Evolutionary conservation across 768 basidiomycete genomes (phyloP), one percentile per base, ranked within the genome.

Genomic region (Tricholoma matsutake): DNA sequence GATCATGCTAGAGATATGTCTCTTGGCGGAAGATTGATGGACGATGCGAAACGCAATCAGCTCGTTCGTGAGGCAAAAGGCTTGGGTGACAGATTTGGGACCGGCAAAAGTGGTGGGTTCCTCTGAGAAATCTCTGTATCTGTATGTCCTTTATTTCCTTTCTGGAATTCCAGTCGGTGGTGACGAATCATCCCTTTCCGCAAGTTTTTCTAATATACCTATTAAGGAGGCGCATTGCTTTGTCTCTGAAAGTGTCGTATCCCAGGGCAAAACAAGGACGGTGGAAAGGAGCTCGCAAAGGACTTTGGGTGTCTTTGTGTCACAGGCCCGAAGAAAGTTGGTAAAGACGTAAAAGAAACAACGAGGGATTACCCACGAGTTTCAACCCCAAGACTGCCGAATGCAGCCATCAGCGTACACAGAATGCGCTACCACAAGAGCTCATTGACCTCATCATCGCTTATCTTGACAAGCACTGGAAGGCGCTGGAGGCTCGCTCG

Each of bases 1-100:
- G 96, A 99, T 66, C 94, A 92, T 68, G 78, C 86, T 35, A 81
- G 94, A 29, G 94, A 96, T 72, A 97, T 99, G 95, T 83, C 83
- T 2, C 67, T 96, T 3, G 87, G 88, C 1, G 96, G 96, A 13
- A 78, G 92, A 54, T 78, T 97, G 31, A 91, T 99, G 92, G 94
- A 93, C 68, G 96, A 97, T 61, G 81, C 79, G 49, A 87, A 91
- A 69, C 81, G 96, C 63, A 80, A 83, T 58, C 86, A 86, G 68
- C 79, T 93, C 72, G 80, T 98, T 68, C 83, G 81, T 59, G 95
- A 98, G 64, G 89, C 94, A 10, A 86, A 84, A 63, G 86, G 87
- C 6, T 78, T 98, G 14, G 87, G 89, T 32, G 92, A 93, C 68
- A 79, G 94, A 57, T 98, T 98, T 70, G 92, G 92, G 14, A 76